Conservation (phyloP, 805 yeast species). For the Priceomyces castillae region DNA sequence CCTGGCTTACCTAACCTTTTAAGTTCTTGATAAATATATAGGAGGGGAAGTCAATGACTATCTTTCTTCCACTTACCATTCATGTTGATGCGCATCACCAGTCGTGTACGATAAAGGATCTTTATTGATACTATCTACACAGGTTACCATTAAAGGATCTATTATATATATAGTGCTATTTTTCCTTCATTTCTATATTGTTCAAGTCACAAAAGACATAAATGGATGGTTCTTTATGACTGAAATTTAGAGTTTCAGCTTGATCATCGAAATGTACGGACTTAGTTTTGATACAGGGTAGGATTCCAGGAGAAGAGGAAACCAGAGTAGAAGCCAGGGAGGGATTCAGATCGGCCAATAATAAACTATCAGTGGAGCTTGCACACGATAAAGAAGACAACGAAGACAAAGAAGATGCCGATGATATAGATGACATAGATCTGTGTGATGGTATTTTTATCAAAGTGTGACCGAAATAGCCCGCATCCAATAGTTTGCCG, state of each 20-base stretch:
- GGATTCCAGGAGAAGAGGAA: background rate
- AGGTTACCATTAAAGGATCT: no score
- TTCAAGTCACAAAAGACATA: constrained; percentile 4
- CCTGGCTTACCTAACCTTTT: no score
- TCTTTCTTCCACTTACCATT: no score
- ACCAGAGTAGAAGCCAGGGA: background rate
- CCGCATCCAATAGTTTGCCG: constrained; percentile 3
- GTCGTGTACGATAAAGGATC: background rate
- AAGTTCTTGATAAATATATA: no score
- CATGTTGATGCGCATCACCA: background rate
- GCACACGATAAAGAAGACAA: background rate
- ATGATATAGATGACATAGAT: no score
- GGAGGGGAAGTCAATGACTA: no score
- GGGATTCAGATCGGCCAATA: background rate
- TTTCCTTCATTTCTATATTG: constrained; percentile 1
- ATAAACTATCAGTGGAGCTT: background rate
- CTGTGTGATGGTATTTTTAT: background rate
- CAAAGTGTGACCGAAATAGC: background rate
- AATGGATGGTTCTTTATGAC: constrained; percentile 5
- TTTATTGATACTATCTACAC: no score
- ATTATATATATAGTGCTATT: background rate
- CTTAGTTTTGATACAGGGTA: background rate
- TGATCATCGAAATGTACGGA: constrained; percentile 4
- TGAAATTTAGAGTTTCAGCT: constrained; percentile 2
- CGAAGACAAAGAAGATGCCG: background rate